Conservation (phyloP, 2,329 filamentous ascomycete species). For the Ophiostoma fasciatum region DNA sequence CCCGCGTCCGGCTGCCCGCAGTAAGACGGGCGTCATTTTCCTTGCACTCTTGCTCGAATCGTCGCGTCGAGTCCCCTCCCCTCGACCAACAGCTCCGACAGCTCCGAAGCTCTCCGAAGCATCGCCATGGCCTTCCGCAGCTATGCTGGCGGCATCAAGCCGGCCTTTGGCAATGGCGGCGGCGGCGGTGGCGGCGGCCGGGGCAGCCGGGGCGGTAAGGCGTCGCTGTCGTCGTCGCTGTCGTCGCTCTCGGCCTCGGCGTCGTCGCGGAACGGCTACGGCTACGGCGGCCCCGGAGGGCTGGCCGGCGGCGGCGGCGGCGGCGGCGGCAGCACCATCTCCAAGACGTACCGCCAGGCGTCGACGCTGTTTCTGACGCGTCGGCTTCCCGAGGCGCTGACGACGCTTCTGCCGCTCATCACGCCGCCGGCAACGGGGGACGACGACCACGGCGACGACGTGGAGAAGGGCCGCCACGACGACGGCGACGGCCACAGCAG, state of each 20-base stretch:
- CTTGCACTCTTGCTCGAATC: not conserved
- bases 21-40: too few species aligned
- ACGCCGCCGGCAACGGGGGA: conserved; percentile 37
- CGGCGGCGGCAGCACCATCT: conserved; percentile 40
- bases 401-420: conserved; percentile 72
- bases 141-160: conserved; percentile 29
- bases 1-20: too few species aligned
- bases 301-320: not conserved
- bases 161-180: conserved; percentile 32
- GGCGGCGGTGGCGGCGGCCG: conserved; percentile 23
- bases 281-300: too few species aligned
- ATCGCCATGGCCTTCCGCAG: conserved; percentile 30
- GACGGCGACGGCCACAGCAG: not conserved
- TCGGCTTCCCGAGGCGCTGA: conserved; percentile 76
- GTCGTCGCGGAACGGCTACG: conserved; percentile 37
- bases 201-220: not conserved
- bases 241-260: conserved; percentile 45
- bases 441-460: conserved; percentile 22
- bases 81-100: not conserved
- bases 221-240: conserved; percentile 41
- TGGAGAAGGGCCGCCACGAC: too few species aligned
- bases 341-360: conserved; percentile 86
- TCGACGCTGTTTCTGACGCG: conserved; percentile 91
- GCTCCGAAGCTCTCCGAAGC: too few species aligned
- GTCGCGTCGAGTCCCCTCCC: not conserved